phyloP scores from a whole-genome alignment of 352 stramenopile species.

The Phytophthora melonis region DNA sequence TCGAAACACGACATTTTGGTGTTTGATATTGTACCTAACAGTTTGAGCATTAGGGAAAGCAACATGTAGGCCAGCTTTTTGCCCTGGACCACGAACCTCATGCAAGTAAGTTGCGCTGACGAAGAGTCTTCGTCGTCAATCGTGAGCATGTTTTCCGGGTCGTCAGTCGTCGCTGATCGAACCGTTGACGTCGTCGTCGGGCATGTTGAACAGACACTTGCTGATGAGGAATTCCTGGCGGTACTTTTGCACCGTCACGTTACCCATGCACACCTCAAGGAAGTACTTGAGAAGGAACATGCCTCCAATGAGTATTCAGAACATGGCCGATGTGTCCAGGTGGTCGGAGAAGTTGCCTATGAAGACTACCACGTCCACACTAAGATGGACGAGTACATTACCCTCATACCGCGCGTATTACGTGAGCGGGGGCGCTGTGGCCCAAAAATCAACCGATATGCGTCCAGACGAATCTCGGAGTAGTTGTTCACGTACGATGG shows the following conservation, averaged over 20 bases:
- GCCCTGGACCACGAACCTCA: conserved; percentile 1
- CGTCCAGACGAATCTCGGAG: conserved; percentile 93
- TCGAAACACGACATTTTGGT: too few species aligned
- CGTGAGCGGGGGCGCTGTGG: conserved; percentile 79
- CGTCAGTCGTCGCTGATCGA: conserved; percentile 41
- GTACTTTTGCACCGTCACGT: conserved; percentile 79
- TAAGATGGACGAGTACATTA: conserved; percentile 87
- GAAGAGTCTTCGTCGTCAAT: conserved; percentile 70
- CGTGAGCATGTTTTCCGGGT: conserved; percentile 54
- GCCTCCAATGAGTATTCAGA: conserved; percentile 75
- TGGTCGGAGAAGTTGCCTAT: conserved; percentile 87
- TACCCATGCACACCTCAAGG: conserved; percentile 77
- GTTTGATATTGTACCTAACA: too few species aligned
- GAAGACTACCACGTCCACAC: conserved; percentile 95
- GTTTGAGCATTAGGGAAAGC: neutral
- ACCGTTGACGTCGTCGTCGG: conserved; percentile 73
- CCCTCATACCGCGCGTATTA: conserved; percentile 86
- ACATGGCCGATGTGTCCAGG: conserved; percentile 63
- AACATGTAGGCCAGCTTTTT: neutral
- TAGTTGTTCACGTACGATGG: conserved; percentile 94
- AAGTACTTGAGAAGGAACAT: conserved; percentile 91
- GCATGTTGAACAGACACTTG: conserved; percentile 88
- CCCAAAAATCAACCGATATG: conserved; percentile 86
- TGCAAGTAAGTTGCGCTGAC: conserved; percentile 22
- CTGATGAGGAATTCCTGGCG: conserved; percentile 88